A percentile compares a stretch with the other conserved stretches of the same genome.
phyloP scores from a whole-genome alignment of 352 stramenopile genomes.

The Pythium diclinum region DNA sequence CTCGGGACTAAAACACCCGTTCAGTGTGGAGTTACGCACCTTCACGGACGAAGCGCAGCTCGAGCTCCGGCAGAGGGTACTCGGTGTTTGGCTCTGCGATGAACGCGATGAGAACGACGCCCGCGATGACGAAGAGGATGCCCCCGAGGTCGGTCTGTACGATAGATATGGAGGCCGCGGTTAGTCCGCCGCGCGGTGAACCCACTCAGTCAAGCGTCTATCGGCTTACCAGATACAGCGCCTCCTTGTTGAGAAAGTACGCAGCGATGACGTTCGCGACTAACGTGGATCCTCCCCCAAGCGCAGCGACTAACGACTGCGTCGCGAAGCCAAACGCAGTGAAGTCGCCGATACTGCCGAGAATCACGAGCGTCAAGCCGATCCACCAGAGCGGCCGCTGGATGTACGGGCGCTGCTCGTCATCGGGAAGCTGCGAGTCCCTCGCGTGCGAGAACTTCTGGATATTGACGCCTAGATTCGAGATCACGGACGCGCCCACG shows the following conservation, averaged over 20 bases:
- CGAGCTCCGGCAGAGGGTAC: slow-evolving; percentile 82
- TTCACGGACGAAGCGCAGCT: slow-evolving; percentile 75
- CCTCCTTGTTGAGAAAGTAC: slow-evolving; percentile 82
- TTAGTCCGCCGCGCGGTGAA: background rate
- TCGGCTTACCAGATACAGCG: slow-evolving; percentile 50
- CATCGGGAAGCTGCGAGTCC: slow-evolving; percentile 42
- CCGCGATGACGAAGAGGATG: slow-evolving; percentile 84
- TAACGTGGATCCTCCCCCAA: slow-evolving; percentile 83
- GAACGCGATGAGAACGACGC: slow-evolving; percentile 83
- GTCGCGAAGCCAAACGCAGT: slow-evolving; percentile 87
- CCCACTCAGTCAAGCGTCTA: background rate
- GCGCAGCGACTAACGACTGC: slow-evolving; percentile 84
- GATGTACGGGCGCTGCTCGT: slow-evolving; percentile 72
- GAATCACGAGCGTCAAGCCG: slow-evolving; percentile 67
- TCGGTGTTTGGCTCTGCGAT: slow-evolving; percentile 84
- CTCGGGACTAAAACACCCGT: background rate
- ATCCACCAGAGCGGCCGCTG: slow-evolving; percentile 88
- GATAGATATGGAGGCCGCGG: background rate
- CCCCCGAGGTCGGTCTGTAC: slow-evolving; percentile 71
- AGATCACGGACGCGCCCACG: slow-evolving; percentile 77
- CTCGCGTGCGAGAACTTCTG: slow-evolving; percentile 86
- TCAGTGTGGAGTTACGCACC: slow-evolving; percentile 29
- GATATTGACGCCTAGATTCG: slow-evolving; percentile 89
- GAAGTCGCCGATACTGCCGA: slow-evolving; percentile 87
- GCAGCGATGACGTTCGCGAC: slow-evolving; percentile 87